These are phyloP conservation scores for Phylloporus sp. DNA, from an alignment of 768 basidiomycete genomes.

Conservation along the genomic window DNA sequence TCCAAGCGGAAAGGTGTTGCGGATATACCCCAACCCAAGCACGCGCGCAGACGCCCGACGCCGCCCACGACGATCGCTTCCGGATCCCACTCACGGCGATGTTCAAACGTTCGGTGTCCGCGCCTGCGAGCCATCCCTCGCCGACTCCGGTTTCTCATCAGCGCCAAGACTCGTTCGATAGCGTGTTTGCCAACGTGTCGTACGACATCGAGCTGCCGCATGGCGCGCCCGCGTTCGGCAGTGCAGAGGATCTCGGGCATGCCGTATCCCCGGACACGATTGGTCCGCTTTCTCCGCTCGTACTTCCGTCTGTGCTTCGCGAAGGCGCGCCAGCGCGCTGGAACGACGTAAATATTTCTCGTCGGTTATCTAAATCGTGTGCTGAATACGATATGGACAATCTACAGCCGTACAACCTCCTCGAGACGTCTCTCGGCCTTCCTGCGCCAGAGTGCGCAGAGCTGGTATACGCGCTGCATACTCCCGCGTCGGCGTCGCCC, in stretches of 20 bases:
- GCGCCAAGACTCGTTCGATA: slow-evolving; percentile 25
- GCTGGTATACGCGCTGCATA: slow-evolving; percentile 24
- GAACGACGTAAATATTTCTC: slow-evolving; percentile 30
- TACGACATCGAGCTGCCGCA: slow-evolving; percentile 28
- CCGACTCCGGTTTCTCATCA: slow-evolving; percentile 9
- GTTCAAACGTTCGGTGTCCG: slow-evolving; percentile 64
- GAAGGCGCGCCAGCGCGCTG: slow-evolving; percentile 30
- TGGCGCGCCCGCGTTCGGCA: slow-evolving; percentile 6
- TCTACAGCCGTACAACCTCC: slow-evolving; percentile 31
- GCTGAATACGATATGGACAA: not conserved
- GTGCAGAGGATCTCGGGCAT: slow-evolving; percentile 20
- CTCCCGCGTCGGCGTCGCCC: slow-evolving; percentile 22
- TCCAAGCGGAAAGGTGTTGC: slow-evolving; percentile 1
- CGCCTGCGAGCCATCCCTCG: slow-evolving; percentile 37
- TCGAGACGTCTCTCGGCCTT: slow-evolving; percentile 29
- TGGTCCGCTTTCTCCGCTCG: slow-evolving; percentile 29
- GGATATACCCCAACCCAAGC: slow-evolving; percentile 6
- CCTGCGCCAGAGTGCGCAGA: slow-evolving; percentile 21
- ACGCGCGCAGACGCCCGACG: slow-evolving; percentile 30
- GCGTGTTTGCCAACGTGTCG: slow-evolving; percentile 29
- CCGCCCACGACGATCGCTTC: slow-evolving; percentile 31
- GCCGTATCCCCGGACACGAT: slow-evolving; percentile 21
- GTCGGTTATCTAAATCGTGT: not conserved
- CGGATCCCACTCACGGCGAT: slow-evolving; percentile 55
- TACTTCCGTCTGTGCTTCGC: slow-evolving; percentile 30